Evolutionary conservation across 495 filamentous ascomycete species (phyloP).

Genomic region (Podospora pseudocomata): DNA sequence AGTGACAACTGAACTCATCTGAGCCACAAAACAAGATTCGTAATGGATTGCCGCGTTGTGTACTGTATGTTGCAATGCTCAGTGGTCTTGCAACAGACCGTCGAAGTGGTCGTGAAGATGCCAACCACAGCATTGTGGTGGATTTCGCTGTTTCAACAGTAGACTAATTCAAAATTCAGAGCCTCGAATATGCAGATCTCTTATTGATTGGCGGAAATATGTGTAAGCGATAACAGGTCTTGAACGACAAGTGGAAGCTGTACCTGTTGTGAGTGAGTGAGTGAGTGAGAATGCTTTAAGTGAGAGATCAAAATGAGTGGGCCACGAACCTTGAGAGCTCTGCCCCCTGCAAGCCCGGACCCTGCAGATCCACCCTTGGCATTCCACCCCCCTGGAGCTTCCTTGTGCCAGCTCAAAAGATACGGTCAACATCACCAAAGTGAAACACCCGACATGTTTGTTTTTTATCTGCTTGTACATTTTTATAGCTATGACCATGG

Average conservation of each 20-base stretch:
- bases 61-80: slow-evolving; percentile 3
- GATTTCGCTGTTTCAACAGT: not conserved
- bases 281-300: not conserved
- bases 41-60: slow-evolving; percentile 53
- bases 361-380: not conserved
- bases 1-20: slow-evolving; percentile 82
- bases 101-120: not conserved
- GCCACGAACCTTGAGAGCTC: not conserved
- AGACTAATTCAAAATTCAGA: too few species aligned
- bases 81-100: not conserved
- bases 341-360: not conserved
- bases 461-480: not conserved
- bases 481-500: not conserved
- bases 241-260: not conserved
- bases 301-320: not conserved
- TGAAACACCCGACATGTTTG: not conserved
- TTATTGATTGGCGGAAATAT: not conserved
- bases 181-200: too few species aligned
- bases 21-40: slow-evolving; percentile 96
- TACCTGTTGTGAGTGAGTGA: not conserved
- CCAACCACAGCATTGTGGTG: not conserved
- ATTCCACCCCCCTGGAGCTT: not conserved
- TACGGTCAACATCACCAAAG: not conserved
- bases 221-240: not conserved
- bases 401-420: not conserved